phyloP scores from a whole-genome alignment of 305 asterid genomes.

The Petunia hybrid region DNA sequence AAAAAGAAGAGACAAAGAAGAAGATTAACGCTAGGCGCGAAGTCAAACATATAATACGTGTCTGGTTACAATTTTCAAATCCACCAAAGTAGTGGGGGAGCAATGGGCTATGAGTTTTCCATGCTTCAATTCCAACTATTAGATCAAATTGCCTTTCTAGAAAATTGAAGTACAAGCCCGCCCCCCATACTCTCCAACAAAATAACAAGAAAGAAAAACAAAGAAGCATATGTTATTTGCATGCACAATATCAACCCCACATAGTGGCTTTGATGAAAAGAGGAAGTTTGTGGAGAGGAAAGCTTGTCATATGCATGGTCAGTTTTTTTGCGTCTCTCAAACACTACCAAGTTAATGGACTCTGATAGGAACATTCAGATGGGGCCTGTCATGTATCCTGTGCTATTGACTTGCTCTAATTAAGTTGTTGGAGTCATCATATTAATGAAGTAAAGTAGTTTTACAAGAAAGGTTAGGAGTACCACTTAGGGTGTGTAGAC shows the following conservation, averaged over 20 bases:
- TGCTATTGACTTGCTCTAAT: conserved; percentile 18
- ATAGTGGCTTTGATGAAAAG: not conserved
- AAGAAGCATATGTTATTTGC: not conserved
- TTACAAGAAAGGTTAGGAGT: not conserved
- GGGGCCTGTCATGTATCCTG: not conserved
- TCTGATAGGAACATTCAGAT: not conserved
- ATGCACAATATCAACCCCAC: not conserved
- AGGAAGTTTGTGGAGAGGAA: not conserved
- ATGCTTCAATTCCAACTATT: not conserved
- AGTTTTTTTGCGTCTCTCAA: conserved; percentile 1
- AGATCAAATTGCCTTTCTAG: not conserved
- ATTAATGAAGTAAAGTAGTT: not conserved
- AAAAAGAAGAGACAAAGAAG: not conserved
- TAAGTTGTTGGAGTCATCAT: conserved; percentile 2
- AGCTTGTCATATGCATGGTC: not conserved
- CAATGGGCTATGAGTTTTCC: not conserved
- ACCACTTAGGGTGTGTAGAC: not conserved
- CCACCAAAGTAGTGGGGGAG: not conserved
- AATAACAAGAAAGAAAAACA: not conserved
- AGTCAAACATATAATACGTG: not conserved
- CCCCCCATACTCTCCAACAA: not conserved
- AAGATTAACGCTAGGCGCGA: not conserved
- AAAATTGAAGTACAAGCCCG: not conserved
- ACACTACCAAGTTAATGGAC: not conserved
- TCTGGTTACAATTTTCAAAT: conserved; percentile 7